Percentiles rank a stretch among this genome's conserved stretches.
Conservation (phyloP, 441 rosid genomes). For the Eugenia klotzschiana region DNA sequence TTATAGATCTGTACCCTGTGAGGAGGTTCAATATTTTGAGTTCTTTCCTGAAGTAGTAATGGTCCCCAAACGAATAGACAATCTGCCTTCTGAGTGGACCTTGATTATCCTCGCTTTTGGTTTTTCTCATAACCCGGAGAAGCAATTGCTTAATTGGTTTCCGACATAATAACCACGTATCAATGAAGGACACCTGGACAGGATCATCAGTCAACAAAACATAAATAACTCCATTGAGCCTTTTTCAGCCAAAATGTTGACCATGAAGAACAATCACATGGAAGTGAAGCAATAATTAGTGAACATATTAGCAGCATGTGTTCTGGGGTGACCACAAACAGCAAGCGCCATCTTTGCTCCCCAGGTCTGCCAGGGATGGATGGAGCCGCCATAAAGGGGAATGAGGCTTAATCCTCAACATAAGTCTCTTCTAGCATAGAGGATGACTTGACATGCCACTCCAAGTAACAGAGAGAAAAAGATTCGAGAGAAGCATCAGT, state of each 20-base stretch:
- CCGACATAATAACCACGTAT: slow-evolving; percentile 54
- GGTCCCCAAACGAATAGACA: slow-evolving; percentile 77
- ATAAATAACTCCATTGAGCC: not conserved
- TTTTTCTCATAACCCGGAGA: slow-evolving; percentile 50
- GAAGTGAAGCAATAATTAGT: not conserved
- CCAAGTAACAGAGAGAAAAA: not conserved
- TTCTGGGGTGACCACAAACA: not conserved
- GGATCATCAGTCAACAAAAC: not conserved
- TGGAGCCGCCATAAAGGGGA: not conserved
- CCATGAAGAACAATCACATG: not conserved
- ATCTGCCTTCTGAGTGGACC: slow-evolving; percentile 38
- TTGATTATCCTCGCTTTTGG: slow-evolving; percentile 17
- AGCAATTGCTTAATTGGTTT: slow-evolving; percentile 49
- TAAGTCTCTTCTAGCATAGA: not conserved
- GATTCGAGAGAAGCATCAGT: not conserved
- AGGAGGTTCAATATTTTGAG: slow-evolving; percentile 71
- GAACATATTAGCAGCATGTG: not conserved
- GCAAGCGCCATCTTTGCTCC: not conserved
- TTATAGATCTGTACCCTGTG: slow-evolving; percentile 52
- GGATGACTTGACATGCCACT: not conserved
- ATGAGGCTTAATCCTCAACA: not conserved
- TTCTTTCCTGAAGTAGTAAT: slow-evolving; percentile 71
- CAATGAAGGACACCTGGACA: slow-evolving; percentile 61
- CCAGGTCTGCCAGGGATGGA: not conserved
- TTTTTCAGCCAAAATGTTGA: not conserved